These are phyloP conservation scores for Nicotiana tomentosiformis DNA, from an alignment of 257 asterid species.

Conservation along the genomic window DNA sequence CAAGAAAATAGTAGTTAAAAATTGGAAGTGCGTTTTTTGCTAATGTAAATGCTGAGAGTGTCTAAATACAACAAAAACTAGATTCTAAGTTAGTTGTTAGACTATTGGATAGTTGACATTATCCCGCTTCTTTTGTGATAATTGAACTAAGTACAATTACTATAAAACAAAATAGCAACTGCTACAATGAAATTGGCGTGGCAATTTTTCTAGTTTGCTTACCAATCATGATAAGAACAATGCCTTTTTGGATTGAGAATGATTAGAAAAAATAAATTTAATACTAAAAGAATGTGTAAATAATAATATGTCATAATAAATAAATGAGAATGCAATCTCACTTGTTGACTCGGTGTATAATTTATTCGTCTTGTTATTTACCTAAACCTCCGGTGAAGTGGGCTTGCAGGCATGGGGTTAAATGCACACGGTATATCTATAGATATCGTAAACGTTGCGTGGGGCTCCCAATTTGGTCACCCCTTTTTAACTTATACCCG, in stretches of 20 bases:
- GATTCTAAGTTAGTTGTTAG: slow-evolving; percentile 16
- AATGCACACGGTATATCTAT: too few species aligned
- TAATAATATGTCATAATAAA: background rate
- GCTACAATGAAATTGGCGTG: slow-evolving; percentile 30
- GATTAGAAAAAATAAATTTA: background rate
- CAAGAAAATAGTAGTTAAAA: slow-evolving; percentile 46
- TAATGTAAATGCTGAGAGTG: slow-evolving; percentile 24
- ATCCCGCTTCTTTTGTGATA: slow-evolving; percentile 20
- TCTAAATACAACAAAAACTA: background rate
- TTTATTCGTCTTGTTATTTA: background rate
- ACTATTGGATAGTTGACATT: slow-evolving; percentile 18
- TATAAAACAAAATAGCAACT: slow-evolving; percentile 54
- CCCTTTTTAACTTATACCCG: too few species aligned
- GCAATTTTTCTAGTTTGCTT: background rate
- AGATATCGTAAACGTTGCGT: too few species aligned
- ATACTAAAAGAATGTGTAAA: background rate
- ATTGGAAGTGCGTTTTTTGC: slow-evolving; percentile 22
- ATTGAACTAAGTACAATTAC: slow-evolving; percentile 35
- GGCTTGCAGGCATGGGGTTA: too few species aligned
- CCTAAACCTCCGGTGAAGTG: too few species aligned
- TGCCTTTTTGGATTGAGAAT: background rate
- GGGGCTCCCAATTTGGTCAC: too few species aligned
- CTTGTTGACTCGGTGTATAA: background rate
- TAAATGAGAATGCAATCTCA: background rate
- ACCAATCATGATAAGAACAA: background rate